Evolutionary conservation across 176 grass and related monocot genomes (phyloP).

Genomic region (Cocos nucifera): DNA sequence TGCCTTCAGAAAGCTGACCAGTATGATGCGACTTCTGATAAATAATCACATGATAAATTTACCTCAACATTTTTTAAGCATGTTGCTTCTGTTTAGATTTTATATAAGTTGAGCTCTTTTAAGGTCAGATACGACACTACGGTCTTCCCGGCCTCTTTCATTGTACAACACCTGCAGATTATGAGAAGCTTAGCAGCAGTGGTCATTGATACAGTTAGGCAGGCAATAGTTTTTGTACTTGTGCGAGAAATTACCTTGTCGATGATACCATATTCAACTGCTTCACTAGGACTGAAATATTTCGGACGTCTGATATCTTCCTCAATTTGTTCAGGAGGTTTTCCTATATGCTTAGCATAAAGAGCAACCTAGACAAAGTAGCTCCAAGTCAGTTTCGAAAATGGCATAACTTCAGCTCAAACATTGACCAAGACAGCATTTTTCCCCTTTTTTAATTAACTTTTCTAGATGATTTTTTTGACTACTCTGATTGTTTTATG

Average conservation of each 20-base stretch:
- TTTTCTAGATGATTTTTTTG: too few relatives aligned
- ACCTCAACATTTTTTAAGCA: too few relatives aligned
- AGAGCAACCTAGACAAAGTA: constrained; percentile 39
- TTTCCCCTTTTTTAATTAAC: too few relatives aligned
- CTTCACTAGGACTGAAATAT: constrained; percentile 88
- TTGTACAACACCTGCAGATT: constrained; percentile 64
- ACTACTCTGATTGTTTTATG: too few relatives aligned
- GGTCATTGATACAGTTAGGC: not conserved
- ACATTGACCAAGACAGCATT: too few relatives aligned
- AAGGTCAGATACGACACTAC: constrained; percentile 49
- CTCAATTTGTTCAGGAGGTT: constrained; percentile 58
- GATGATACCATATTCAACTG: constrained; percentile 83
- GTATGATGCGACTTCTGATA: too few relatives aligned
- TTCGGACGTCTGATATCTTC: constrained; percentile 70
- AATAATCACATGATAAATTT: too few relatives aligned
- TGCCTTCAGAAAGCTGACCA: too few relatives aligned
- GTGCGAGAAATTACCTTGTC: constrained; percentile 48
- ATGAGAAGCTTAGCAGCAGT: constrained; percentile 2
- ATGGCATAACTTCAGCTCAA: too few relatives aligned
- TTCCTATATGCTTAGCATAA: constrained; percentile 59
- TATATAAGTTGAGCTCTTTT: constrained; percentile 59
- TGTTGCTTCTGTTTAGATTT: too few relatives aligned
- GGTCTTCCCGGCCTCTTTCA: constrained; percentile 42
- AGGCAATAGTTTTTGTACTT: constrained; percentile 1
- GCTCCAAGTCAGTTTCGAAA: too few relatives aligned